Conservation (phyloP, 2,329 filamentous ascomycete species). For the Xylaria sp. region DNA sequence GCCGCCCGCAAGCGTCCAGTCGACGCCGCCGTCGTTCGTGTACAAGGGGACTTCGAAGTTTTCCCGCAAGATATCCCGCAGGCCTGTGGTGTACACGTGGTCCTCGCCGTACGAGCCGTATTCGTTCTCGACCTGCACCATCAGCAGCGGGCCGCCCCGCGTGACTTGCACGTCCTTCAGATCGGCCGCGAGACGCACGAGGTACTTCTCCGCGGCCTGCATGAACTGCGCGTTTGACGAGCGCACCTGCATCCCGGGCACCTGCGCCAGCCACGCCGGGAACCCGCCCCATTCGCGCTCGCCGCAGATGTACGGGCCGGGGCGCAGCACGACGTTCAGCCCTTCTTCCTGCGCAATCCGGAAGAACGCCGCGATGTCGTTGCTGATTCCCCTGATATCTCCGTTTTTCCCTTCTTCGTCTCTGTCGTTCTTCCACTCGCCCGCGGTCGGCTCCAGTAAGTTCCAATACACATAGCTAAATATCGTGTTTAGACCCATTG, state of each 20-base stretch:
- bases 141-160: constrained; percentile 59
- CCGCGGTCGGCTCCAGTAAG: constrained; percentile 56
- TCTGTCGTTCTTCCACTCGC: constrained; percentile 51
- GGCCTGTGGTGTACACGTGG: constrained; percentile 55
- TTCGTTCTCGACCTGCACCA: constrained; percentile 64
- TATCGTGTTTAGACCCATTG: constrained; percentile 63
- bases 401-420: constrained; percentile 39
- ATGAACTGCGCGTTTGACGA: constrained; percentile 56
- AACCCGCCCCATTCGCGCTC: constrained; percentile 63
- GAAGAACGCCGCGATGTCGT: constrained; percentile 62
- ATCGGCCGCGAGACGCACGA: constrained; percentile 54
- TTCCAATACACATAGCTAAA: constrained; percentile 65
- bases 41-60: constrained; percentile 59
- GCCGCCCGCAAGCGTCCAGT: constrained; percentile 58
- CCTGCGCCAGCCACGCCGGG: constrained; percentile 57
- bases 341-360: constrained; percentile 59
- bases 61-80: constrained; percentile 55
- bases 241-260: constrained; percentile 56
- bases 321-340: constrained; percentile 58
- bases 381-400: constrained; percentile 43
- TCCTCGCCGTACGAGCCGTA: constrained; percentile 61
- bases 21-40: constrained; percentile 60
- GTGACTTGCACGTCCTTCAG: constrained; percentile 53
- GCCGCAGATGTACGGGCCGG: constrained; percentile 61
- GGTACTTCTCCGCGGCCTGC: constrained; percentile 52